Evolutionary conservation across 2,329 filamentous ascomycete genomes (phyloP).

Genomic region (Alternaria dauci): DNA sequence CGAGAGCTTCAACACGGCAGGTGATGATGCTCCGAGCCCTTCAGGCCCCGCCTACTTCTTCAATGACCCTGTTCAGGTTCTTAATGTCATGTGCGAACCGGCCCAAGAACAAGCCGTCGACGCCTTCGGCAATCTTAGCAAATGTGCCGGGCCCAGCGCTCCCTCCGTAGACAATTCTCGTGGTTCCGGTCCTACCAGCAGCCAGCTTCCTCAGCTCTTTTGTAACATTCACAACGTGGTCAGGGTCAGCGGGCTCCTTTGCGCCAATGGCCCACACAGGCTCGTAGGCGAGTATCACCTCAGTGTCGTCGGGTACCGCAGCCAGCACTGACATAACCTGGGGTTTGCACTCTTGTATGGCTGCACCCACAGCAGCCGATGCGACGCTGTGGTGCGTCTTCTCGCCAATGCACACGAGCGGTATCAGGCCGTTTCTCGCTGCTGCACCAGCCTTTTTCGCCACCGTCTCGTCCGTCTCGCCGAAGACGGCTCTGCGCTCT

Average conservation of each 20-base stretch:
- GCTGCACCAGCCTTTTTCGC: constrained; percentile 75
- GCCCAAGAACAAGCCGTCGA: constrained; percentile 84
- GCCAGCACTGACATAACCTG: constrained; percentile 72
- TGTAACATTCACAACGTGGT: constrained; percentile 76
- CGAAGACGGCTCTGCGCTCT: constrained; percentile 75
- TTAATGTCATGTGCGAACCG: constrained; percentile 80
- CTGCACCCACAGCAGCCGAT: constrained; percentile 62
- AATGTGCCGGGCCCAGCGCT: constrained; percentile 84
- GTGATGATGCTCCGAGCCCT: background rate
- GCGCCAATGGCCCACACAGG: constrained; percentile 90
- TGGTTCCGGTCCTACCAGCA: constrained; percentile 61
- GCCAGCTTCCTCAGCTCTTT: constrained; percentile 68
- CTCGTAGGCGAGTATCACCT: constrained; percentile 84
- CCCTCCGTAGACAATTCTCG: constrained; percentile 81
- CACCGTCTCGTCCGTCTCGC: constrained; percentile 74
- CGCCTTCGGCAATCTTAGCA: constrained; percentile 69
- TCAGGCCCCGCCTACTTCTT: constrained; percentile 67
- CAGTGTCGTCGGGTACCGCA: constrained; percentile 67
- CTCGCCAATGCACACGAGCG: constrained; percentile 84
- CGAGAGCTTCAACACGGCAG: background rate
- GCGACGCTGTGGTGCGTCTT: constrained; percentile 58
- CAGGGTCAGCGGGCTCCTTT: constrained; percentile 72
- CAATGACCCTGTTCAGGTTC: constrained; percentile 74
- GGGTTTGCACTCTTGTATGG: constrained; percentile 70
- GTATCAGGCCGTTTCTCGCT: constrained; percentile 73